Evolutionary conservation across 2,329 filamentous ascomycete genomes (phyloP).

Genomic region (Colletotrichum agaves): DNA sequence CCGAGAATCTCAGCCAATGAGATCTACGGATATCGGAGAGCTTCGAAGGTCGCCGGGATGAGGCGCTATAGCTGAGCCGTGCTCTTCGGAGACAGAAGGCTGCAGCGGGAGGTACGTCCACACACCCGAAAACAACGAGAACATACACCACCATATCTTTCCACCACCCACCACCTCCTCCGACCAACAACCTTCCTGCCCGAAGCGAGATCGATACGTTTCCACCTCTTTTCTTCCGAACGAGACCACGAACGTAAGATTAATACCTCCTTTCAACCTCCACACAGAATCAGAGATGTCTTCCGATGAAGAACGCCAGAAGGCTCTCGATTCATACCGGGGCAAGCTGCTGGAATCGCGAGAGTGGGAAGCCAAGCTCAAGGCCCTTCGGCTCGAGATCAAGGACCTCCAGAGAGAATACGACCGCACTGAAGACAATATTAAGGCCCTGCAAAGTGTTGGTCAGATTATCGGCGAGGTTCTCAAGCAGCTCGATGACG

Average conservation of each 20-base stretch:
- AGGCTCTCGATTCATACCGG: slow-evolving; percentile 82
- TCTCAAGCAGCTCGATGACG: slow-evolving; percentile 97
- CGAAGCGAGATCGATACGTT: slow-evolving; percentile 3
- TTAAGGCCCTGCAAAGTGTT: slow-evolving; percentile 98
- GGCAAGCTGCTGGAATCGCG: slow-evolving; percentile 89
- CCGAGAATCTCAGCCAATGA: slow-evolving; percentile 7
- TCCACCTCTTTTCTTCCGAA: background rate
- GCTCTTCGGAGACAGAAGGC: slow-evolving; percentile 31
- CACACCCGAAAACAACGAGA: slow-evolving; percentile 38
- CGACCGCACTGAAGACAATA: slow-evolving; percentile 97
- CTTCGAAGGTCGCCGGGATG: slow-evolving; percentile 27
- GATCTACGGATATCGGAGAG: slow-evolving; percentile 8
- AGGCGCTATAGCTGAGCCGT: slow-evolving; percentile 32
- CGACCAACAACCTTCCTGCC: background rate
- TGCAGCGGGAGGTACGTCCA: slow-evolving; percentile 36
- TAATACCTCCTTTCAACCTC: slow-evolving; percentile 4
- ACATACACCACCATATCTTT: slow-evolving; percentile 29
- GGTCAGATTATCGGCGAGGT: slow-evolving; percentile 99
- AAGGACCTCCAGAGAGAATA: slow-evolving; percentile 96
- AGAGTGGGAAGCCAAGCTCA: slow-evolving; percentile 99
- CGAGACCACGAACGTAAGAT: background rate
- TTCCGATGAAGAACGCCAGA: slow-evolving; percentile 69
- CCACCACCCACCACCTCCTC: slow-evolving; percentile 11
- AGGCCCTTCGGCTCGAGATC: slow-evolving; percentile 92
- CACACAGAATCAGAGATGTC: slow-evolving; percentile 52